Evolutionary conservation across 345 rosid species (phyloP).

Genomic region (Hypericum perforatum): DNA sequence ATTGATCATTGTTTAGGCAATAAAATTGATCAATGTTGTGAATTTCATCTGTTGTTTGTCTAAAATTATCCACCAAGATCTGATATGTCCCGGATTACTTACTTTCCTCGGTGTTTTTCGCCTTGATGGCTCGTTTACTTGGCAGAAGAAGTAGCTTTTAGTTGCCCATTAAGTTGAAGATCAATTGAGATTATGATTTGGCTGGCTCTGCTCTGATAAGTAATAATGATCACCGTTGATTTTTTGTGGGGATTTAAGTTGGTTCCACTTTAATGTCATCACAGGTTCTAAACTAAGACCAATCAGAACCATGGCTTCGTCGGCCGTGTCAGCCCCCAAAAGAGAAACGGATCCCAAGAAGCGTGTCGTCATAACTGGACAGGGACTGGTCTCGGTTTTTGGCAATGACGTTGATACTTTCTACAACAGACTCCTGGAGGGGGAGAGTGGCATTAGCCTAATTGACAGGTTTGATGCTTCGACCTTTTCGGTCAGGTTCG

Average conservation of each 20-base stretch:
- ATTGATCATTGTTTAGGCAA: too few relatives aligned
- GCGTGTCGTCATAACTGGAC: constrained; percentile 51
- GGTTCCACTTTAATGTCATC: constrained; percentile 10
- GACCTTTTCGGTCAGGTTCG: constrained; percentile 42
- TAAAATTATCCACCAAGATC: too few relatives aligned
- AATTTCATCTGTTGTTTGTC: too few relatives aligned
- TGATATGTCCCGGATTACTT: too few relatives aligned
- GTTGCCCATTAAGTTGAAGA: too few relatives aligned
- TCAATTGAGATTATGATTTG: too few relatives aligned
- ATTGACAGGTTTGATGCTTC: constrained; percentile 61
- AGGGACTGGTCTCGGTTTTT: constrained; percentile 55
- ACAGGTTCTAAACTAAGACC: constrained; percentile 29
- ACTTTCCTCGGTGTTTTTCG: too few relatives aligned
- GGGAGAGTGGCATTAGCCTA: constrained; percentile 54
- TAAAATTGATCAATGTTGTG: too few relatives aligned
- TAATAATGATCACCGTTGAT: not conserved
- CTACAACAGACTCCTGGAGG: constrained; percentile 48
- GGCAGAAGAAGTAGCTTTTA: too few relatives aligned
- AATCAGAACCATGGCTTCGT: constrained; percentile 39
- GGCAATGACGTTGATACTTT: constrained; percentile 35
- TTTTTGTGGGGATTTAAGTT: not conserved
- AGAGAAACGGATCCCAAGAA: constrained; percentile 47
- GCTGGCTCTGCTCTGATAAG: not conserved
- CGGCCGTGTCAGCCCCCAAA: constrained; percentile 38
- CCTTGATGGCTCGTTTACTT: too few relatives aligned